Evolutionary conservation across 768 basidiomycete species (phyloP), one percentile per base, ranked within the genome.

Genomic region (Pleurotus ostreatus): DNA sequence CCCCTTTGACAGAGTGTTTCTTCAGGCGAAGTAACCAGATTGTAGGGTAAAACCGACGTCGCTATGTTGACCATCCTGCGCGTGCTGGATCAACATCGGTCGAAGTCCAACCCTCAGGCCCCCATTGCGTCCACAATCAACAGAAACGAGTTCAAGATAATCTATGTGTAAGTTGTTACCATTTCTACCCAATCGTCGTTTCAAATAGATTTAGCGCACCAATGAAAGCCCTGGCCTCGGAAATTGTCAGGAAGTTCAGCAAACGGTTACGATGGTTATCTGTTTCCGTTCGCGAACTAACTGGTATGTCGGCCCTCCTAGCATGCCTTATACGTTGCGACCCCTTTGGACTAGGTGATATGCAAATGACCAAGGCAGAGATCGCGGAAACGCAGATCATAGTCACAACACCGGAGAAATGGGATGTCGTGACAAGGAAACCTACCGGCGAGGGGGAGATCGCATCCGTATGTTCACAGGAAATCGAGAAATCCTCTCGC

Each of bases 391-490:
- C 97, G 8, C 96, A 98, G 66, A 88, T 99, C 45, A 98, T 99
- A 57, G 94, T 99, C 5, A 99, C 97, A 2, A 99, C 97, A 1
- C 97, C 97, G 0, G 97, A 99, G 69, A 99, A 99, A 70, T 99
- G 97, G 97, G 97, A 98, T 62, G 97, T 99, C 0, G 97, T 99
- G 2, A 99, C 97, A 7, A 77, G 97, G 59, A 98, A 97, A 68
- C 94, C 96, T 1, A 94, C 90, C 1, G 94, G 95, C 6, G 97
- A 98, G 73, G 96, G 94, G 11, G 95, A 98, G 67, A 75, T 98
- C n/a, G 92, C 92, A 34, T 88, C 92, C 49, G 95, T 95, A 60
- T 55, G 88, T 68, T 44, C 55, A 37, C 11, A 12, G 25, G 13
- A 18, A 38, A 16, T 26, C 23, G 23, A 34, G 23, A 51, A 30